Evolutionary conservation across 768 basidiomycete genomes (phyloP).

Genomic region (Lactarius quietus): DNA sequence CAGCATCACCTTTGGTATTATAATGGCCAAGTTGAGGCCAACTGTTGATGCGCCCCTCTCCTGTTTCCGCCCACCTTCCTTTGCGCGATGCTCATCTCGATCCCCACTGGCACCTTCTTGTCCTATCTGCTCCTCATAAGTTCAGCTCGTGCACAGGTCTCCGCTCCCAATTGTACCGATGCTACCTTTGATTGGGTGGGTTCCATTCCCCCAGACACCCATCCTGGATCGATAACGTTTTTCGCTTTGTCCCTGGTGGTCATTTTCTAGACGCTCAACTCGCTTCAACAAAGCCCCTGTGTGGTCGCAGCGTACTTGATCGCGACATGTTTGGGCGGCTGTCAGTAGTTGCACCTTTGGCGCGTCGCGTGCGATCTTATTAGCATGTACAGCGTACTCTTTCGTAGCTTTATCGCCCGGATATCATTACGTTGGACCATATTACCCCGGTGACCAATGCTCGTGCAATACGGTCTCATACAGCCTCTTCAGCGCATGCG

Average conservation of each 20-base stretch:
- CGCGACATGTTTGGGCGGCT: slow-evolving; percentile 9
- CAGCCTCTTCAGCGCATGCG: slow-evolving; percentile 31
- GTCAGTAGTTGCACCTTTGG: slow-evolving; percentile 6
- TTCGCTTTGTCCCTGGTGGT: neutral
- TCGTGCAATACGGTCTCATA: slow-evolving; percentile 31
- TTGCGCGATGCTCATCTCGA: neutral
- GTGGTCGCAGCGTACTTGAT: slow-evolving; percentile 4
- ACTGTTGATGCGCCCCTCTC: too few species aligned
- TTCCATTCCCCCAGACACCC: neutral
- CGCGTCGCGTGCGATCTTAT: neutral
- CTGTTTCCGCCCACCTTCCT: neutral
- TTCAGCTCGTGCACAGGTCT: neutral
- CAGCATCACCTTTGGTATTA: too few species aligned
- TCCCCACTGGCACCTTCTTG: neutral
- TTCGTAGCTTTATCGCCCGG: too few species aligned
- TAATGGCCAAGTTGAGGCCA: too few species aligned
- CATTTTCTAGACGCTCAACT: slow-evolving; percentile 12
- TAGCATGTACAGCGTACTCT: neutral
- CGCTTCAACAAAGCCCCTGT: slow-evolving; percentile 18
- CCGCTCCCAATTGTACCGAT: slow-evolving; percentile 12
- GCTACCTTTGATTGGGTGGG: slow-evolving; percentile 15
- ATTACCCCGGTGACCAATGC: slow-evolving; percentile 20
- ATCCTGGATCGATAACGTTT: neutral
- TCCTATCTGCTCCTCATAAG: neutral
- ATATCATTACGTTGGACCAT: slow-evolving; percentile 15